Percentiles rank a stretch among this genome's conserved stretches.
These are phyloP conservation scores for Sarocladium kiliense DNA, from an alignment of 2,329 filamentous ascomycete species.

Conservation along the genomic window DNA sequence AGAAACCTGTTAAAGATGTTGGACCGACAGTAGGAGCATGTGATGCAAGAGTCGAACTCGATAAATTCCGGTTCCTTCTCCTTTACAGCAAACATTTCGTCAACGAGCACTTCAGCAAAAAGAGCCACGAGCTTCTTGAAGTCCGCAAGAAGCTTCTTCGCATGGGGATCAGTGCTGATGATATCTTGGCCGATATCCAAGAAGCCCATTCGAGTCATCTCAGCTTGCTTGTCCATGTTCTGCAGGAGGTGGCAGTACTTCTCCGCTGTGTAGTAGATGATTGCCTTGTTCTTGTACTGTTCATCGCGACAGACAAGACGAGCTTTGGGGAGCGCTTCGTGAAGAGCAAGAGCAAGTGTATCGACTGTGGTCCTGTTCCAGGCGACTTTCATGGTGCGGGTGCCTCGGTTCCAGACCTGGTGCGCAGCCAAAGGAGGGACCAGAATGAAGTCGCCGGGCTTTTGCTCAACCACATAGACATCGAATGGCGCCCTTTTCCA, in stretches of 20 bases:
- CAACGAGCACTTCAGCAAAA: conserved; percentile 73
- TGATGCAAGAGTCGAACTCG: conserved; percentile 84
- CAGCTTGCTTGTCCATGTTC: conserved; percentile 44
- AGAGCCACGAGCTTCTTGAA: conserved; percentile 76
- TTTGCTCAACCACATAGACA: conserved; percentile 89
- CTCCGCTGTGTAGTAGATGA: conserved; percentile 79
- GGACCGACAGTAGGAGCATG: conserved; percentile 89
- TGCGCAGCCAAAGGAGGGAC: conserved; percentile 91
- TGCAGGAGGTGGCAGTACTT: conserved; percentile 67
- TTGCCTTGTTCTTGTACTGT: conserved; percentile 98
- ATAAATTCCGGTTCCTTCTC: conserved; percentile 70
- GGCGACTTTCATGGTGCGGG: conserved; percentile 92
- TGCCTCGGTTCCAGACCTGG: conserved; percentile 97
- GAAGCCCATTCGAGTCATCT: conserved; percentile 39
- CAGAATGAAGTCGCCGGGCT: conserved; percentile 84
- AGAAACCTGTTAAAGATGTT: conserved; percentile 98
- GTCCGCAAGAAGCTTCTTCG: conserved; percentile 71
- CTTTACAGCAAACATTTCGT: conserved; percentile 76
- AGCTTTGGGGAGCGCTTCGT: conserved; percentile 83
- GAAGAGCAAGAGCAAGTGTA: conserved; percentile 78
- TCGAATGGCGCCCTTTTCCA: conserved; percentile 94
- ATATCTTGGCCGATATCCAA: conserved; percentile 44
- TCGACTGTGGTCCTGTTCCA: conserved; percentile 96
- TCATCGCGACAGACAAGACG: conserved; percentile 92
- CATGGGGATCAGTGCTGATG: conserved; percentile 34